Percentiles rank a stretch among this genome's conserved stretches.
phyloP scores from a whole-genome alignment of 345 rosid species.

The Crucihimalaya himalaica region DNA sequence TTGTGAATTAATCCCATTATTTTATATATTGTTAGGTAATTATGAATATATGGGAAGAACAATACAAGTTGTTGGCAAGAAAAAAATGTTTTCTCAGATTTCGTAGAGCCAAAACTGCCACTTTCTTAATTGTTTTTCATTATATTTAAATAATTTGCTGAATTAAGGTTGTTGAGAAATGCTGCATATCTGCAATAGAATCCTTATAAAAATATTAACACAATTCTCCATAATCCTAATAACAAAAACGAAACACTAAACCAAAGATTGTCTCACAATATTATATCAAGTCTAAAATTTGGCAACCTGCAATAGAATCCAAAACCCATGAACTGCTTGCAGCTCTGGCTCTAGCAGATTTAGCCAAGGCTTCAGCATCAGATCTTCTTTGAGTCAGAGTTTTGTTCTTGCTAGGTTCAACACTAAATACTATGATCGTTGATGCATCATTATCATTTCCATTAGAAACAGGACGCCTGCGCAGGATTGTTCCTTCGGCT shows the following conservation, averaged over 20 bases:
- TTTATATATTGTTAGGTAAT: no score
- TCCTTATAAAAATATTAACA: not conserved
- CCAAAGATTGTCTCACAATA: not conserved
- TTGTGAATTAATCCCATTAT: no score
- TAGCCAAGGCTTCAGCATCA: slow-evolving; percentile 69
- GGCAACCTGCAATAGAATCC: slow-evolving; percentile 74
- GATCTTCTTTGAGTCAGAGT: slow-evolving; percentile 48
- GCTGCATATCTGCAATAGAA: no score
- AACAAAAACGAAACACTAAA: not conserved
- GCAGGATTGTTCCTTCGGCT: slow-evolving; percentile 73
- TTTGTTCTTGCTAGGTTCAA: slow-evolving; percentile 56
- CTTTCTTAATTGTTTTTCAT: not conserved
- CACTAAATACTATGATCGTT: slow-evolving; percentile 67
- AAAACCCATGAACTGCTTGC: slow-evolving; percentile 82
- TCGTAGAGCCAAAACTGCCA: not conserved
- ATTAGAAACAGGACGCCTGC: slow-evolving; percentile 61
- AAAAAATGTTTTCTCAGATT: not conserved
- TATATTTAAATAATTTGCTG: no score
- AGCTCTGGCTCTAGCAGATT: slow-evolving; percentile 60
- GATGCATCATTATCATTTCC: slow-evolving; percentile 17
- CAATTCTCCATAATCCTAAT: not conserved
- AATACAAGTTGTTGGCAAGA: not conserved
- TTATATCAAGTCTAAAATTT: slow-evolving; percentile 22
- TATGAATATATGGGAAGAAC: not conserved
- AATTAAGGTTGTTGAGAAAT: not conserved